Percentiles rank a stretch among this genome's conserved stretches.
phyloP scores from a whole-genome alignment of 441 rosid genomes.

The Erodium moschatum region DNA sequence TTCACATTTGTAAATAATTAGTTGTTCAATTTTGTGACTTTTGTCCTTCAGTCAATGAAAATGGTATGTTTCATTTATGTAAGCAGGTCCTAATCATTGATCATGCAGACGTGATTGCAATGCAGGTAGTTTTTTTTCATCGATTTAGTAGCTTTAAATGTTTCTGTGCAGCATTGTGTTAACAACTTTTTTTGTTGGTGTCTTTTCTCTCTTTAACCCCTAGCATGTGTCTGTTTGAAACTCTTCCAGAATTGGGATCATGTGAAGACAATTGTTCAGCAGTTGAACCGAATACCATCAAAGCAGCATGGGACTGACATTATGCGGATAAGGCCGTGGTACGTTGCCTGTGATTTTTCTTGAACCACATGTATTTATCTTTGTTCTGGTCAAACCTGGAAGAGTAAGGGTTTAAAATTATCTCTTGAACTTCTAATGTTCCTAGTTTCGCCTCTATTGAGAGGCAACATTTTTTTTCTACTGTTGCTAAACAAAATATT shows the following conservation, averaged over 20 bases:
- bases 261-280: slow-evolving; percentile 48
- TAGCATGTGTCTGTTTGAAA: slow-evolving; percentile 19
- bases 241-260: slow-evolving; percentile 71
- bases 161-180: not conserved
- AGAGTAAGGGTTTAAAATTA: not conserved
- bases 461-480: not conserved
- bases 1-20: not conserved
- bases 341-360: too few species aligned
- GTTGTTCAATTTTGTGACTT: slow-evolving; percentile 2
- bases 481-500: not conserved
- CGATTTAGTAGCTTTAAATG: slow-evolving; percentile 20
- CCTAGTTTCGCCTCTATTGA: not conserved
- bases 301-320: slow-evolving; percentile 81
- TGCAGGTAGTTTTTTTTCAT: slow-evolving; percentile 47
- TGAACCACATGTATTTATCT: too few species aligned
- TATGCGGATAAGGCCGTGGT: slow-evolving; percentile 29
- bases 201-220: slow-evolving; percentile 6
- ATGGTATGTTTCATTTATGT: slow-evolving; percentile 18
- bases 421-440: not conserved
- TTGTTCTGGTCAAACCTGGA: too few species aligned
- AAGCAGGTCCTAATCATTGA: slow-evolving; percentile 81
- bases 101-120: slow-evolving; percentile 83
- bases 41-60: slow-evolving; percentile 16
- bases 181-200: not conserved
- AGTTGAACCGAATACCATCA: slow-evolving; percentile 59